These are phyloP conservation scores for Wilhelminamyces savonicus DNA, from an alignment of 805 yeast species.

Conservation along the genomic window DNA sequence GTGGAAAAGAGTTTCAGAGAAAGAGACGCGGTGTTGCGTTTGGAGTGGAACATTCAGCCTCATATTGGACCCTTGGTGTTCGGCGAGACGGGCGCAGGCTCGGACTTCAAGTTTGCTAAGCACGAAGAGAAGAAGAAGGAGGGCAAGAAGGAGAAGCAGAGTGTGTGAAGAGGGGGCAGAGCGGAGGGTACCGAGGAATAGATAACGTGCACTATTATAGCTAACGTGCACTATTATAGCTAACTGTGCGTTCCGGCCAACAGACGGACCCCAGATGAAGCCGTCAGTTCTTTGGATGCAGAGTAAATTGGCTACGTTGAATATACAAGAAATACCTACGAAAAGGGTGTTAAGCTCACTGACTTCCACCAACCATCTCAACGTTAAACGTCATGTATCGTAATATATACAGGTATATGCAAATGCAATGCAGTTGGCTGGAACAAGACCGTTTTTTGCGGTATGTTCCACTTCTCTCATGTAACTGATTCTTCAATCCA, in stretches of 20 bases:
- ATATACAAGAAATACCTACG: neutral
- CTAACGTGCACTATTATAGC: neutral
- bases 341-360: slow-evolving; percentile 1
- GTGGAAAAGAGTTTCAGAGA: slow-evolving; percentile 54
- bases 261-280: neutral
- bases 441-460: too few relatives aligned
- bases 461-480: too few relatives aligned
- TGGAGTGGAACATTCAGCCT: slow-evolving; percentile 94
- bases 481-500: too few relatives aligned
- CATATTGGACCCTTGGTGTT: slow-evolving; percentile 72
- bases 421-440: too few relatives aligned
- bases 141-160: slow-evolving; percentile 2
- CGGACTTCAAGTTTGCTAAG: slow-evolving; percentile 26
- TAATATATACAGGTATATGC: neutral
- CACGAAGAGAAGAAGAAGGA: slow-evolving; percentile 7
- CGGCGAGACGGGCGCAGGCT: slow-evolving; percentile 43
- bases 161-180: neutral
- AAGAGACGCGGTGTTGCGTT: slow-evolving; percentile 58
- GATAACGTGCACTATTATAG: neutral
- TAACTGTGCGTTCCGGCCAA: neutral
- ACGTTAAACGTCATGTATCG: neutral
- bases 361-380: slow-evolving; percentile 3
- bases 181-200: neutral
- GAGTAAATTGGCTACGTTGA: neutral
- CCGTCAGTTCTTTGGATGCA: neutral